Conservation (phyloP, 2,329 filamentous ascomycete species). For the Colletotrichum sp. region DNA sequence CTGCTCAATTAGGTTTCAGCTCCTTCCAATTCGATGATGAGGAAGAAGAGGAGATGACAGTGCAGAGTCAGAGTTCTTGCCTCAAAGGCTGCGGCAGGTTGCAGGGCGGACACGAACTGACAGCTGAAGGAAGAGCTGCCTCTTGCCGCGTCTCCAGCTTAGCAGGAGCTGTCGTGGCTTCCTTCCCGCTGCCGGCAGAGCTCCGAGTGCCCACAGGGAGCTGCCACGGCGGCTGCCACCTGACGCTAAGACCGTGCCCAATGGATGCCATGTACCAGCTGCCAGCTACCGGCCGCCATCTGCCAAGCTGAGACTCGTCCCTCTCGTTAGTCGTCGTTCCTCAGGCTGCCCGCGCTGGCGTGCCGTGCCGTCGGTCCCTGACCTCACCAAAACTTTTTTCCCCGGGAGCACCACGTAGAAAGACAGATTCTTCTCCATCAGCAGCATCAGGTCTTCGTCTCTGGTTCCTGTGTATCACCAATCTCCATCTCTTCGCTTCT, state of each 20-base stretch:
- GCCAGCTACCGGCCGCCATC: background rate
- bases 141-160: background rate
- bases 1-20: background rate
- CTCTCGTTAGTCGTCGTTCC: slow-evolving; percentile 1
- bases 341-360: slow-evolving; percentile 1
- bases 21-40: background rate
- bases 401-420: background rate
- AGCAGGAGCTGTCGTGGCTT: background rate
- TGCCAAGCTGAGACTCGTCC: background rate
- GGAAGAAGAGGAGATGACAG: background rate
- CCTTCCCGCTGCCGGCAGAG: background rate
- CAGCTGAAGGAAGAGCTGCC: background rate
- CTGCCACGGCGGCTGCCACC: background rate
- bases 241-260: background rate
- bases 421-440: background rate
- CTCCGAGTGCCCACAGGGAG: background rate
- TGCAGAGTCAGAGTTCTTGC: background rate
- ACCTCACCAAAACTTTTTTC: slow-evolving; percentile 22
- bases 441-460: background rate
- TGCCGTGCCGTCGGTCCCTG: slow-evolving; percentile 3
- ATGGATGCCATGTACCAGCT: accelerated
- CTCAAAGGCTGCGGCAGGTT: background rate
- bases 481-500: slow-evolving; percentile 44
- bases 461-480: slow-evolving; percentile 18
- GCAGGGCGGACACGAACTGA: background rate